A percentile compares a stretch with the other conserved stretches of the same genome.
Conservation (phyloP, 306 rosid species). For the Citrullus amarus region DNA sequence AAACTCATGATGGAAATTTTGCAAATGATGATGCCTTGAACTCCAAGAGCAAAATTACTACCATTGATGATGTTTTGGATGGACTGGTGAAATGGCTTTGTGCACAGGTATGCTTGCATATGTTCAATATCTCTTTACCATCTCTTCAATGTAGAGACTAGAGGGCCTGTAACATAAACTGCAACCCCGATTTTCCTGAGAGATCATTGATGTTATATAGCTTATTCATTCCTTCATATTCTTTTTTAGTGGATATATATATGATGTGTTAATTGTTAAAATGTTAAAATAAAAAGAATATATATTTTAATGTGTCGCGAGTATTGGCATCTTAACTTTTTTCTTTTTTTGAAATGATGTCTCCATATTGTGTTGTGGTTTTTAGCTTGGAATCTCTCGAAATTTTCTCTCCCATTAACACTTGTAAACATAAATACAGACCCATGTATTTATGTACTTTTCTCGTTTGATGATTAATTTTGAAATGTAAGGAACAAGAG, state of each 20-base stretch:
- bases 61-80: constrained; percentile 73
- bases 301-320: background rate
- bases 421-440: background rate
- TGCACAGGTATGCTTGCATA: constrained; percentile 51
- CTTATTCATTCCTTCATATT: background rate
- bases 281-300: background rate
- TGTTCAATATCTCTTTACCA: constrained; percentile 1
- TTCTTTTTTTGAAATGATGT: background rate
- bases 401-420: background rate
- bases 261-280: background rate
- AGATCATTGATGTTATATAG: background rate
- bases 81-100: constrained; percentile 97
- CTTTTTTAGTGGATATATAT: background rate
- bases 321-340: background rate
- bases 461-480: background rate
- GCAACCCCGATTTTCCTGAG: background rate
- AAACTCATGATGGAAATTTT: constrained; percentile 33
- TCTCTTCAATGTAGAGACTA: background rate
- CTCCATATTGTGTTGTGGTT: background rate
- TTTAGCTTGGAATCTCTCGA: background rate
- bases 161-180: background rate
- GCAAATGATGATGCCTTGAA: constrained; percentile 65
- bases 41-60: constrained; percentile 46
- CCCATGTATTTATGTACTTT: background rate
- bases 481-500: background rate